A percentile compares a stretch with the other conserved stretches of the same genome.
Conservation (phyloP, 176 grass and related monocot species). For the Zoysia japonica region DNA sequence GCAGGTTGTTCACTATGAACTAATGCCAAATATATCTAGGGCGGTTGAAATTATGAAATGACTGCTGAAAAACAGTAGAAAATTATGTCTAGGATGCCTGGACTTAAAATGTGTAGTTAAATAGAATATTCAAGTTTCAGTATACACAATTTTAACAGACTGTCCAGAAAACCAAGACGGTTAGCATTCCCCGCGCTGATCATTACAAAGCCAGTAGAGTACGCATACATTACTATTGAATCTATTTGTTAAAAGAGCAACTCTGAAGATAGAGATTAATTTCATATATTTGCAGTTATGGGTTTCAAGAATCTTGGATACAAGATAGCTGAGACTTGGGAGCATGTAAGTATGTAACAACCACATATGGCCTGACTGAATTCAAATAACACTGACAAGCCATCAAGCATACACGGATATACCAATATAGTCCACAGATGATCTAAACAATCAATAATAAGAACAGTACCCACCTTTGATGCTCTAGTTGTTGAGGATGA, state of each 20-base stretch:
- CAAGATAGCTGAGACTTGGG: background rate
- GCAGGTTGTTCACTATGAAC: background rate
- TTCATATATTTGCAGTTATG: background rate
- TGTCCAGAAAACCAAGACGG: background rate
- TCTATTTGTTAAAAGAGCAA: slow-evolving; percentile 6
- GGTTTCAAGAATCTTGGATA: slow-evolving; percentile 7
- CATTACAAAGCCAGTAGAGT: background rate
- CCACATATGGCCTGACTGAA: background rate
- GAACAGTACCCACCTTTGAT: slow-evolving; percentile 66
- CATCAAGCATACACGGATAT: background rate
- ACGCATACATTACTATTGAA: background rate
- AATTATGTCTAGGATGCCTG: background rate
- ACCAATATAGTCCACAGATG: background rate
- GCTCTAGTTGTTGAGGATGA: slow-evolving; percentile 80
- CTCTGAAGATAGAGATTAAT: background rate
- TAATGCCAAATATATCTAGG: background rate
- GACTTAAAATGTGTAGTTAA: background rate
- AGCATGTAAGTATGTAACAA: slow-evolving; percentile 15
- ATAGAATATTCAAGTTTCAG: background rate
- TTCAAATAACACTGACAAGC: background rate
- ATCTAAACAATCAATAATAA: background rate
- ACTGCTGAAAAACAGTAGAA: background rate
- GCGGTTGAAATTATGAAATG: background rate
- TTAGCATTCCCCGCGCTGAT: background rate
- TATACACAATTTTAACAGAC: slow-evolving; percentile 10